Conservation (phyloP, 768 basidiomycete genomes). For the Leccinum olivaceopallidum region DNA sequence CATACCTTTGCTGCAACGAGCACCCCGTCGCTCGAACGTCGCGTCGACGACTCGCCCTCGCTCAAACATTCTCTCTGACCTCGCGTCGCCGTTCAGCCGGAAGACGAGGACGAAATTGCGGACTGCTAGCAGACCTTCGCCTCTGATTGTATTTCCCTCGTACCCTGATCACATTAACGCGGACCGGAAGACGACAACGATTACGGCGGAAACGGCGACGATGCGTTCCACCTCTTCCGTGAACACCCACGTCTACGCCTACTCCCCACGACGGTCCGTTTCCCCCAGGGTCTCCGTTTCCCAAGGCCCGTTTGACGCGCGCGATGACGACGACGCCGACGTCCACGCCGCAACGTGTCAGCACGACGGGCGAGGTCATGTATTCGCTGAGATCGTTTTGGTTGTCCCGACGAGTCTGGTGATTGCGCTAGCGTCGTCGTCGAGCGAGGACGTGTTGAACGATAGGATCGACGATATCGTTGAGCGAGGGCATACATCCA, state of each 20-base stretch:
- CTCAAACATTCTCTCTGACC: conserved; percentile 24
- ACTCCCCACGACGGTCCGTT: not conserved
- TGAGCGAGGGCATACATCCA: too few relatives aligned
- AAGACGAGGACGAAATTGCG: conserved; percentile 5
- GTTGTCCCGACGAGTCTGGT: too few relatives aligned
- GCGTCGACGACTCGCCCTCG: not conserved
- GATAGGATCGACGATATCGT: too few relatives aligned
- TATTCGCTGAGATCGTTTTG: too few relatives aligned
- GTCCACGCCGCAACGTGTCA: too few relatives aligned
- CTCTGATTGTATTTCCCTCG: conserved; percentile 26
- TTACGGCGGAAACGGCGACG: too few relatives aligned
- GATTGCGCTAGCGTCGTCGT: too few relatives aligned
- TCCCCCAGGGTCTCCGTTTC: conserved; percentile 11
- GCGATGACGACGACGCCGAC: not conserved
- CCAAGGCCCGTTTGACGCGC: conserved; percentile 10
- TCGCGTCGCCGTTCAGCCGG: conserved; percentile 18
- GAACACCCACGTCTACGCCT: not conserved
- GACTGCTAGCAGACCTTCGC: not conserved
- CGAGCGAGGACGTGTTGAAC: too few relatives aligned
- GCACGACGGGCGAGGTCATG: too few relatives aligned
- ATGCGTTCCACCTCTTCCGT: too few relatives aligned
- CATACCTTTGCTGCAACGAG: not conserved
- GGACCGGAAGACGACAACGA: too few relatives aligned
- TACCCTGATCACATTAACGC: conserved; percentile 12
- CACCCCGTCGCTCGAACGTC: not conserved